Base-by-base conservation (phyloP, 2,329 filamentous ascomycete genomes). In the Neonectria hederae region DNA sequence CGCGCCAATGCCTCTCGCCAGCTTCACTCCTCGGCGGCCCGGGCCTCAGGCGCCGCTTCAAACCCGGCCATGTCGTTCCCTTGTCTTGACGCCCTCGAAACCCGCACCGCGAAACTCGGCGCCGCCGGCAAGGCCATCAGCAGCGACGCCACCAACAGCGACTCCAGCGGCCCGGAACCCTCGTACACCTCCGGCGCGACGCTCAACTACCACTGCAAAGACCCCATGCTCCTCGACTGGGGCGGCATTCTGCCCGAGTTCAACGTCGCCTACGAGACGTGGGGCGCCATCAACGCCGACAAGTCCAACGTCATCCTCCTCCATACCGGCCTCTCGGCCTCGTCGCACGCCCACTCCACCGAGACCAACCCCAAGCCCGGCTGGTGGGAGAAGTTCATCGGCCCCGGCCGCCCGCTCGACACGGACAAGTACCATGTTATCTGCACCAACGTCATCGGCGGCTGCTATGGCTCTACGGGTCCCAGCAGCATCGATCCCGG, bases 371-470 rank as follows among this genome's bases (percentile, higher is more conserved):
- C 92, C 0, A 92, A 94, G 77, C 91, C 94, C 0, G 96, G 96
- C 4, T 99, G 96, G 96, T 99, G 96, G 96, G 96, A 99, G 80
- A 95, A 92, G 78, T 99, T 99, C 77, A 98, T 99, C 74, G 96
- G 96, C 0, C 92, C 94, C 0, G 93, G 92, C 0, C 86, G 86
- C 21, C 92, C 93, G 11, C 81, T 99, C 10, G 93, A 99, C 78
- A 99, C 96, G 1, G 83, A 95, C 79, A 95, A 93, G 76, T 97
- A 97, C 83, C 93, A 94, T 75, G 83, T 99, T 65, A 93, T 99
- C 65, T 99, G 96, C 81, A 98, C 96, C 10, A 99, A 99, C 76
- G 94, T 98, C 51, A 86, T 99, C 38, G 96, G 96, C 55, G 94
- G 96, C 6, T 99, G 96, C 80, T 98, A 96, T 78, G 96, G 96